phyloP scores from a whole-genome alignment of 1,284 basidiomycete species.

The Sanghuangporus weigelae region DNA sequence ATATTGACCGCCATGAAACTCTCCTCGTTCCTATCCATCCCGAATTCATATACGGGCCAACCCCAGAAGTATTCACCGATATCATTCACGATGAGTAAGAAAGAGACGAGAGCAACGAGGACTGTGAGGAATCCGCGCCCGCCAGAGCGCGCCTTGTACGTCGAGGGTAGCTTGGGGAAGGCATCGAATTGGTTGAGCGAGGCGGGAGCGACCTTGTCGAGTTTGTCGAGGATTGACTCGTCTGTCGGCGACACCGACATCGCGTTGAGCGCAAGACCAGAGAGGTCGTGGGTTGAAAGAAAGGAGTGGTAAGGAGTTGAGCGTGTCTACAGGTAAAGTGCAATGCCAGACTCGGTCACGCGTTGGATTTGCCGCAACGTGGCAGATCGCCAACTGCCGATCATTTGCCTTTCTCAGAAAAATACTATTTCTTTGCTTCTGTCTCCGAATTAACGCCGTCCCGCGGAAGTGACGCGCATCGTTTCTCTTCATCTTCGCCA shows the following conservation, averaged over 20 bases:
- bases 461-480: not conserved
- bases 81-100: conserved; percentile 81
- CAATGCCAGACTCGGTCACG: not conserved
- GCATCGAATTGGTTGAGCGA: conserved; percentile 65
- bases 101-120: conserved; percentile 66
- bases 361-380: not conserved
- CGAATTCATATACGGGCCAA: conserved; percentile 83
- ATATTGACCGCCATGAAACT: conserved; percentile 81
- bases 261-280: conserved; percentile 1
- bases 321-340: not conserved
- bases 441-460: not conserved
- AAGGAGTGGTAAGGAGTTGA: conserved; percentile 1
- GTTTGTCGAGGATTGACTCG: conserved; percentile 43
- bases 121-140: conserved; percentile 87
- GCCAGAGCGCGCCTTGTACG: conserved; percentile 83
- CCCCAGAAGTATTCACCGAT: conserved; percentile 89
- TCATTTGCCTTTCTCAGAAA: not conserved
- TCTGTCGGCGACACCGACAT: conserved; percentile 28
- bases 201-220: conserved; percentile 53
- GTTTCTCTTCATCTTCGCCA: not conserved
- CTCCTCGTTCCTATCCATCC: conserved; percentile 61
- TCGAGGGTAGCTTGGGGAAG: conserved; percentile 84
- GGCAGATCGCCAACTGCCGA: not conserved
- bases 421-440: not conserved
- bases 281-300: not conserved